Conservation (phyloP, 2,329 filamentous ascomycete species). For the Penicillium polonicum region DNA sequence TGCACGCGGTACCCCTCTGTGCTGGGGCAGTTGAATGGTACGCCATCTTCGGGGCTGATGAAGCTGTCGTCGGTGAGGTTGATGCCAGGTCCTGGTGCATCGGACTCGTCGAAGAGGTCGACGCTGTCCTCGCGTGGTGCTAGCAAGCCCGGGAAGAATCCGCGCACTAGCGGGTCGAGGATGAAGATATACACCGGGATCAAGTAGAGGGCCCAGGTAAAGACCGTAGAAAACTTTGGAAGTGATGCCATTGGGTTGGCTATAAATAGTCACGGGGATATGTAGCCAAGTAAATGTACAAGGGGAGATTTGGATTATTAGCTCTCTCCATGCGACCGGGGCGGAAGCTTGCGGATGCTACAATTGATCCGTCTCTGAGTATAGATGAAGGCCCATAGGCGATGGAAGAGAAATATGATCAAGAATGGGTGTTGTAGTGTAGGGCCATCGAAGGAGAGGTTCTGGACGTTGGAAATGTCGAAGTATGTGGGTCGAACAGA, state of each 20-base stretch:
- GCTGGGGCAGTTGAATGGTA: slow-evolving; percentile 28
- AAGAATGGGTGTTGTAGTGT: background rate
- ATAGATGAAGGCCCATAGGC: background rate
- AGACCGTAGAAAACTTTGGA: slow-evolving; percentile 32
- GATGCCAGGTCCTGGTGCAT: slow-evolving; percentile 15
- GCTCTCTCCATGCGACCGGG: background rate
- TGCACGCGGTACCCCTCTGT: slow-evolving; percentile 41
- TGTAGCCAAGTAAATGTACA: background rate
- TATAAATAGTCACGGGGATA: slow-evolving; percentile 3
- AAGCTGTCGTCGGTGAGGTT: slow-evolving; percentile 34
- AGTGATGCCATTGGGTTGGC: slow-evolving; percentile 23
- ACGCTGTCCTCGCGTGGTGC: slow-evolving; percentile 9
- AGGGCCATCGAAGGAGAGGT: slow-evolving; percentile 8
- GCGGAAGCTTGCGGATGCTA: background rate
- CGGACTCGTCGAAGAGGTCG: slow-evolving; percentile 15
- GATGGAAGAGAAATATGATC: background rate
- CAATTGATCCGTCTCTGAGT: background rate
- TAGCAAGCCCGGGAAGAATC: slow-evolving; percentile 20
- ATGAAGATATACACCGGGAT: slow-evolving; percentile 40
- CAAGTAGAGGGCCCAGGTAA: slow-evolving; percentile 39
- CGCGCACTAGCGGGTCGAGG: slow-evolving; percentile 33
- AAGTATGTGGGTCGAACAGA: slow-evolving; percentile 7
- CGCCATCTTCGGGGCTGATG: slow-evolving; percentile 37
- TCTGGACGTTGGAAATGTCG: background rate
- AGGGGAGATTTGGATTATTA: background rate